A percentile compares a stretch with the other conserved stretches of the same genome.
Evolutionary conservation across 2,329 filamentous ascomycete genomes (phyloP).

Genomic region (Arthrobotrys entomopaga): DNA sequence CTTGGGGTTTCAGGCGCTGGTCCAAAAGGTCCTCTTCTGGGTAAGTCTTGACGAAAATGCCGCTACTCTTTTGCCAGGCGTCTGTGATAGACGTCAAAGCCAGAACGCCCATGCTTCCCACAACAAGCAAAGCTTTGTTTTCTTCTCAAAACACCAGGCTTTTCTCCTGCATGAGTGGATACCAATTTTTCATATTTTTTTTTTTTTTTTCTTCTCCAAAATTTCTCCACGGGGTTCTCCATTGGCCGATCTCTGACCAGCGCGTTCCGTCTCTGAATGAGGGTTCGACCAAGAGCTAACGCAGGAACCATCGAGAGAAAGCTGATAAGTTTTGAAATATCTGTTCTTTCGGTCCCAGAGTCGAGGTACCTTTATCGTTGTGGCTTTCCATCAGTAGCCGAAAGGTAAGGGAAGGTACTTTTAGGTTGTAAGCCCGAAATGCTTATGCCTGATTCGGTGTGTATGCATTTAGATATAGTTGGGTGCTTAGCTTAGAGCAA

Average conservation of each 20-base stretch:
- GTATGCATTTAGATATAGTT: neutral
- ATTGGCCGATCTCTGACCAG: slow-evolving; percentile 14
- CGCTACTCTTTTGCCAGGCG: slow-evolving; percentile 36
- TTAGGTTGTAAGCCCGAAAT: slow-evolving; percentile 6
- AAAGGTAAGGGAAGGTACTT: slow-evolving; percentile 45
- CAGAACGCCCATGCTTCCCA: slow-evolving; percentile 37
- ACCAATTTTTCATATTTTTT: neutral
- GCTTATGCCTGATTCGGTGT: slow-evolving; percentile 44
- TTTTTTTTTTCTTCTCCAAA: slow-evolving; percentile 19
- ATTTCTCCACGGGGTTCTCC: slow-evolving; percentile 30
- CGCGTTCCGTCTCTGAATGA: slow-evolving; percentile 22
- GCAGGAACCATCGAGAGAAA: slow-evolving; percentile 40
- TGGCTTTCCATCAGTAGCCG: slow-evolving; percentile 44
- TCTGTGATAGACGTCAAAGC: slow-evolving; percentile 54
- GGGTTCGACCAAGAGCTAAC: slow-evolving; percentile 35
- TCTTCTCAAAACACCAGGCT: slow-evolving; percentile 36
- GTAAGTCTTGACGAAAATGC: slow-evolving; percentile 53
- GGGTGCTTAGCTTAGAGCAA: neutral
- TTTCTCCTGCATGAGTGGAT: slow-evolving; percentile 53
- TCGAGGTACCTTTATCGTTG: slow-evolving; percentile 47
- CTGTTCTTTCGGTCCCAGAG: slow-evolving; percentile 20
- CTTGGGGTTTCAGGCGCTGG: slow-evolving; percentile 51
- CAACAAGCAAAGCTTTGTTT: slow-evolving; percentile 18
- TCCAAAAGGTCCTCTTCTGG: slow-evolving; percentile 40
- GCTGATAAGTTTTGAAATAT: slow-evolving; percentile 36